These are phyloP conservation scores for Hippophae gyantsensis DNA, from an alignment of 306 rosid genomes.

Conservation along the genomic window DNA sequence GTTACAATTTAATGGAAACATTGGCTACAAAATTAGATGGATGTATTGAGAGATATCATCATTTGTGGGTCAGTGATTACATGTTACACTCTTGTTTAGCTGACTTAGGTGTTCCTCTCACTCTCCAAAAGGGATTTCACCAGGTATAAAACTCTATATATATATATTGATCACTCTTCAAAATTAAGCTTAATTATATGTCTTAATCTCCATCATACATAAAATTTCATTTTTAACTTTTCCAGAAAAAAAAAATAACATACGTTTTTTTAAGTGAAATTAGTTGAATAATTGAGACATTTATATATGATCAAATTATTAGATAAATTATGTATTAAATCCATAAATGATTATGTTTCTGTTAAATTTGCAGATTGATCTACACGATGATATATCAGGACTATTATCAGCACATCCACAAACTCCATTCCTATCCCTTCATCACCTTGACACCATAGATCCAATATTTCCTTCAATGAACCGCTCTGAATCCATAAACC, in stretches of 20 bases:
- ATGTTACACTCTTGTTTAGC: constrained; percentile 28
- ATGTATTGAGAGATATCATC: constrained; percentile 31
- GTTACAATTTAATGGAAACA: constrained; percentile 27
- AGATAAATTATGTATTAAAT: not conserved
- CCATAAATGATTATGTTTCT: not conserved
- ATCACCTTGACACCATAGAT: constrained; percentile 33
- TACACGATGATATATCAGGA: constrained; percentile 30
- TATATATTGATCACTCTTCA: not conserved
- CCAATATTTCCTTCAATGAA: constrained; percentile 42
- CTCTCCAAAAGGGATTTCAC: constrained; percentile 33
- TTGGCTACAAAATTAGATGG: constrained; percentile 19
- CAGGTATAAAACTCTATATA: constrained; percentile 23
- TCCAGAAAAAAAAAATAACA: too few relatives aligned
- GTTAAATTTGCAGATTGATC: constrained; percentile 26
- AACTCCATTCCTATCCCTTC: constrained; percentile 33
- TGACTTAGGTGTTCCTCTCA: constrained; percentile 35
- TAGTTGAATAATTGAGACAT: too few relatives aligned
- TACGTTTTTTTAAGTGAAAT: too few relatives aligned
- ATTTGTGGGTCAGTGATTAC: constrained; percentile 27
- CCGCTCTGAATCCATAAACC: constrained; percentile 30
- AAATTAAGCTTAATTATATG: not conserved
- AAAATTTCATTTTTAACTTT: too few relatives aligned
- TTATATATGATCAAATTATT: too few relatives aligned
- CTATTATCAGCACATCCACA: constrained; percentile 36
- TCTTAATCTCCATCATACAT: too few relatives aligned